These are phyloP conservation scores for Ambrosia hybrid DNA, from an alignment of 140 eudicot species.

Conservation along the genomic window DNA sequence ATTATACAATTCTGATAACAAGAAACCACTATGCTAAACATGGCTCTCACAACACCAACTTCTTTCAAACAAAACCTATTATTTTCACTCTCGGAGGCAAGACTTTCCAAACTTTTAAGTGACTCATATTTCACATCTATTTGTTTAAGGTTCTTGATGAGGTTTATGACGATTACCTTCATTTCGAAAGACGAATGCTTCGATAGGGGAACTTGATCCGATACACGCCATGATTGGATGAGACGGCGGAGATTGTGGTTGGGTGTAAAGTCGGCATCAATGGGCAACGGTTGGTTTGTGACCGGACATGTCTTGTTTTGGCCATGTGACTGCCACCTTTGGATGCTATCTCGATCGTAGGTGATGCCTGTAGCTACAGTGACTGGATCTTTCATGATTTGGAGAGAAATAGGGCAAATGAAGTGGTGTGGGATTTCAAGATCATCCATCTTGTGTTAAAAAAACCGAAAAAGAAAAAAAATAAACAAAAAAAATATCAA, in stretches of 20 bases:
- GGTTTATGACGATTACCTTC: conserved; percentile 24
- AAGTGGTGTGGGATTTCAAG: conserved; percentile 46
- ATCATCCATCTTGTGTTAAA: conserved; percentile 43
- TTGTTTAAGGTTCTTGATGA: conserved; percentile 31
- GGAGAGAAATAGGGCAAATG: conserved; percentile 60
- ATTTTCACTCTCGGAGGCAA: conserved; percentile 19
- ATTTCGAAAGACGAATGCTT: conserved; percentile 9
- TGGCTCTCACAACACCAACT: conserved; percentile 35
- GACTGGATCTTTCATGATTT: conserved; percentile 60
- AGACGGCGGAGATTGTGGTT: conserved; percentile 48
- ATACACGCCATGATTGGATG: conserved; percentile 40
- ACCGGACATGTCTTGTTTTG: conserved; percentile 44
- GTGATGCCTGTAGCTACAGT: conserved; percentile 46
- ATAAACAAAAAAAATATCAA: conserved; percentile 1
- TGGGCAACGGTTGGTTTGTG: conserved; percentile 42
- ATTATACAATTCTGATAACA: conserved; percentile 29
- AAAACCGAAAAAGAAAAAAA: too few relatives aligned
- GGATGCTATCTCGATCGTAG: conserved; percentile 50
- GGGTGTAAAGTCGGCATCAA: conserved; percentile 35
- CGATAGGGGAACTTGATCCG: conserved; percentile 5
- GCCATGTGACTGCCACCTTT: conserved; percentile 37
- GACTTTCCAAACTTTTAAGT: conserved; percentile 24
- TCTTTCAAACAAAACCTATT: conserved; percentile 30
- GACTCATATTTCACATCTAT: conserved; percentile 24
- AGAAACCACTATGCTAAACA: conserved; percentile 26